Evolutionary conservation across 169 alveolate genomes (phyloP), one percentile per base, ranked within the genome.

Genomic region (Cryptosporidium bovis): DNA sequence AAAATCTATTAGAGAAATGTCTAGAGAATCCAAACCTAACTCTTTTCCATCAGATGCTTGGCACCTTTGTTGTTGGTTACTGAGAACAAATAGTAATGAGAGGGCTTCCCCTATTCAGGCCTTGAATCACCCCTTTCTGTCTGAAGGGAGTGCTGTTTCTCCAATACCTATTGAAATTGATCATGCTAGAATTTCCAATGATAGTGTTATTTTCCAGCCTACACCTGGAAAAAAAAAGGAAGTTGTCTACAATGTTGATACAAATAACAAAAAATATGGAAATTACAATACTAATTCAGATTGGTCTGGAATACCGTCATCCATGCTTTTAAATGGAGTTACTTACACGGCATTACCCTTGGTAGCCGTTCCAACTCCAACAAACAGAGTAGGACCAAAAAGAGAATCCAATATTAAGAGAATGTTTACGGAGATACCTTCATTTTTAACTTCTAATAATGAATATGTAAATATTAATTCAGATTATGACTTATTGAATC

Each of bases 51-150:
- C 69, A 40, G 87, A 77, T 77, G 87, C 87, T 20, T 77, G 87
- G 87, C 62, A 77, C 36, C 87, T 77, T 27, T 77, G 87, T 27
- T 77, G 87, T 46, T 77, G 87, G 87, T 62, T 77, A 16, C 6
- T 77, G 33, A 55, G 87, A 60, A 44, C 44, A 24, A 60, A 60
- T 56, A 16, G 64, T 13, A 60, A 10, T 5, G 87, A 77, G 64
- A 77, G 87, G 36, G 87, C 87, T 15, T 77, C 87, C 15, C 77
- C 87, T 12, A 24, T 62, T n/a, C 77, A 77, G 27, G 87, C 87
- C 44, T 62, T 77, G 1, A 77, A 77, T 66, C 87, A 77, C 50
- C 87, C 87, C 13, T 60, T 69, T 24, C 18, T 69, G 20, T 24
- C 71, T 20, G 87, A 77, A 56, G 71, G 33, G 13, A 65, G 27